phyloP scores from a whole-genome alignment of 2,329 filamentous ascomycete species.

The Xylariomycetidae sp. region DNA sequence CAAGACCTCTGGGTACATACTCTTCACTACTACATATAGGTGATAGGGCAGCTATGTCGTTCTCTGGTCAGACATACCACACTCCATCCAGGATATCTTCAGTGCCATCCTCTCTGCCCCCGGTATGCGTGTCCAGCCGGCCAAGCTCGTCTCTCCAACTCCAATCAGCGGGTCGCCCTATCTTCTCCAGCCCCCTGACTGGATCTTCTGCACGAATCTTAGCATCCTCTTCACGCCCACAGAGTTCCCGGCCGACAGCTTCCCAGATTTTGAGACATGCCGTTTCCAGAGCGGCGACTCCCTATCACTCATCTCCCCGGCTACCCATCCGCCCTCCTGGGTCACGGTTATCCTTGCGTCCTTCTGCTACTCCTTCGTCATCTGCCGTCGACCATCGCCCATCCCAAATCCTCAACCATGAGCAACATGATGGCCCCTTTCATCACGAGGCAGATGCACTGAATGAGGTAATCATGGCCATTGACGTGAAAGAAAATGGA shows the following conservation, averaged over 20 bases:
- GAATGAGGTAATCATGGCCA: conserved; percentile 72
- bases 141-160: conserved; percentile 11
- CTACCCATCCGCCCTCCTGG: conserved; percentile 18
- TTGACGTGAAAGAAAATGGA: conserved; percentile 67
- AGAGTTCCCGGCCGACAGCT: too few relatives aligned
- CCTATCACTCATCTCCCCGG: conserved; percentile 20
- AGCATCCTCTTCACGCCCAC: too few relatives aligned
- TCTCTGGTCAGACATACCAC: too few relatives aligned
- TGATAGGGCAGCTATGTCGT: too few relatives aligned
- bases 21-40: too few relatives aligned
- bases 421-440: conserved; percentile 10
- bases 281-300: conserved; percentile 6
- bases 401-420: conserved; percentile 9
- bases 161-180: conserved; percentile 6
- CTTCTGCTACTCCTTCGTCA: conserved; percentile 11
- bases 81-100: too few relatives aligned
- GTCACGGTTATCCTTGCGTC: conserved; percentile 18
- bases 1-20: too few relatives aligned
- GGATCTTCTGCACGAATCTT: too few relatives aligned
- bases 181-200: conserved; percentile 15
- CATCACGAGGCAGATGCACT: conserved; percentile 32
- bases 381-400: too few relatives aligned
- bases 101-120: conserved; percentile 8
- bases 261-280: conserved; percentile 9
- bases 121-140: conserved; percentile 4